phyloP scores from a whole-genome alignment of 176 grass and related monocot species.

The Triticum urartu region DNA sequence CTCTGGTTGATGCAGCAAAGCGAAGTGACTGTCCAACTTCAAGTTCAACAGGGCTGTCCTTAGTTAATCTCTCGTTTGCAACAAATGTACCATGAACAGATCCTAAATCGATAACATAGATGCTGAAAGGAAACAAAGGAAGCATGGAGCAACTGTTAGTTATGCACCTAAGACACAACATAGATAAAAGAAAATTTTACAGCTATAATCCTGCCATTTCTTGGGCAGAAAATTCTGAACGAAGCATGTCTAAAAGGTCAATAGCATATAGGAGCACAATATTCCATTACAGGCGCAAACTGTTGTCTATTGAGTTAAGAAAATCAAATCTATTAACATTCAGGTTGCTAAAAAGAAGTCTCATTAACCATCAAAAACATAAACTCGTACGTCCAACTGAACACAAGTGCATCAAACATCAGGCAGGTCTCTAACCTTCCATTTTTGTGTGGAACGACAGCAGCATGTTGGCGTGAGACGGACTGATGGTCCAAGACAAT shows the following conservation, averaged over 20 bases:
- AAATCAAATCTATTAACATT: background rate
- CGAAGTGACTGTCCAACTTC: slow-evolving; percentile 95
- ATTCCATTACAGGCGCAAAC: background rate
- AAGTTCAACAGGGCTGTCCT: slow-evolving; percentile 87
- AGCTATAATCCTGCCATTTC: background rate
- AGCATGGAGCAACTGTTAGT: background rate
- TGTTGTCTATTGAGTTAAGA: background rate
- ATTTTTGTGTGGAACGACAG: slow-evolving; percentile 88
- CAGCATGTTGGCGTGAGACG: slow-evolving; percentile 93
- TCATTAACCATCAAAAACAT: background rate
- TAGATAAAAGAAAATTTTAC: slow-evolving; percentile 21
- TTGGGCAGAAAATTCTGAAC: background rate
- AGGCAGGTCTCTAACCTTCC: slow-evolving; percentile 55
- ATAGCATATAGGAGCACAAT: background rate
- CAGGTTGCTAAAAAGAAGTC: background rate
- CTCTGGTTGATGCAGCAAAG: slow-evolving; percentile 92
- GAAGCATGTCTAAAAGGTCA: slow-evolving; percentile 1
- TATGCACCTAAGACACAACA: background rate
- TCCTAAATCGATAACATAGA: slow-evolving; percentile 92
- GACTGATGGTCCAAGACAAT: slow-evolving; percentile 95
- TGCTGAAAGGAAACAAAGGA: slow-evolving; percentile 47
- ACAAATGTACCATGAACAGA: slow-evolving; percentile 98
- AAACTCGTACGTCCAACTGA: background rate
- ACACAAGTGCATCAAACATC: slow-evolving; percentile 10
- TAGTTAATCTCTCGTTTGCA: slow-evolving; percentile 87